Conservation (phyloP, 192 early-diverging fungal genomes). For the Phlyctochytrium bullatum region DNA sequence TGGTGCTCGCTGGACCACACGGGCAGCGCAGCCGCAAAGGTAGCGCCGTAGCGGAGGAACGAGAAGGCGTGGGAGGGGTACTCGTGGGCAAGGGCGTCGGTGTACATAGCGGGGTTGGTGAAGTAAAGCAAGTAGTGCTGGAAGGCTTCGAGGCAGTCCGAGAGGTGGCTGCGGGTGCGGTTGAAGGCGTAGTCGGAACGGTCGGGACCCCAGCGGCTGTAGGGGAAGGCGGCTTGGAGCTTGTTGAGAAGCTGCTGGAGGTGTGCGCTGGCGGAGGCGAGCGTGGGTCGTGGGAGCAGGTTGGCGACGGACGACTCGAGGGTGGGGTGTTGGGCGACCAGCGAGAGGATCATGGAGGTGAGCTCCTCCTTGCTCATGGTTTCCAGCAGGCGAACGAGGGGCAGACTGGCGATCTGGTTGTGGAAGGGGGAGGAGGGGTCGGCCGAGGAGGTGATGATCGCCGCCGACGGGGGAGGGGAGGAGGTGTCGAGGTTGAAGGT, state of each 20-base stretch:
- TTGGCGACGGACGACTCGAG: constrained; percentile 67
- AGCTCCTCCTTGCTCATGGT: constrained; percentile 73
- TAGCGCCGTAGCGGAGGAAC: constrained; percentile 75
- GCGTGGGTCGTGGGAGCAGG: constrained; percentile 82
- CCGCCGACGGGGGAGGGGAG: neutral
- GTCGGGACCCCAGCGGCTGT: constrained; percentile 79
- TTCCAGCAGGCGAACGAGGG: constrained; percentile 22
- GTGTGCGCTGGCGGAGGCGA: constrained; percentile 65
- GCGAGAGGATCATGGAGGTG: constrained; percentile 65
- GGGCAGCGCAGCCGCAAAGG: constrained; percentile 74
- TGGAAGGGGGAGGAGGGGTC: neutral
- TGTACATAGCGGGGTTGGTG: constrained; percentile 51
- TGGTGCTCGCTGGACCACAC: constrained; percentile 70
- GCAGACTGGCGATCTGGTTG: constrained; percentile 6
- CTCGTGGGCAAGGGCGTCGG: constrained; percentile 75
- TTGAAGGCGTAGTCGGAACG: constrained; percentile 80
- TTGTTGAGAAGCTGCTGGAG: constrained; percentile 68
- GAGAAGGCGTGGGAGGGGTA: constrained; percentile 75
- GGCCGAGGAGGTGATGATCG: neutral
- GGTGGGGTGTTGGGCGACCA: constrained; percentile 72
- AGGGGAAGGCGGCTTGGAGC: constrained; percentile 79
- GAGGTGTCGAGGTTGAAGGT: neutral
- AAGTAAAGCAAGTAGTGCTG: constrained; percentile 50
- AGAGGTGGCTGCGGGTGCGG: constrained; percentile 72
- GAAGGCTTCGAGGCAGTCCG: constrained; percentile 62